phyloP scores from a whole-genome alignment of 192 early-diverging fungal genomes.

The Coemansia umbellata region DNA sequence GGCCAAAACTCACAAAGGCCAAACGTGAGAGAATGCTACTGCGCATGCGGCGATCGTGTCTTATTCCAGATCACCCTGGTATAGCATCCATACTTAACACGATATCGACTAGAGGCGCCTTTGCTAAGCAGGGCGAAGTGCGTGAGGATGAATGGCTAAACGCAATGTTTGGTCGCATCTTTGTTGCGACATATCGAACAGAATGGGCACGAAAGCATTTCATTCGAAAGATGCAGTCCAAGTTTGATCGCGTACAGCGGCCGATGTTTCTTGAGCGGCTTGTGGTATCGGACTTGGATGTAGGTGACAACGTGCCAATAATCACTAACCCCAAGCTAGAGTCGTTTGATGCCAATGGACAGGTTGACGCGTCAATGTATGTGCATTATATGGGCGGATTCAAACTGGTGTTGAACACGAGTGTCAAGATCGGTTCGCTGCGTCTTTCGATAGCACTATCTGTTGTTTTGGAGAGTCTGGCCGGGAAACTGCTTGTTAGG shows the following conservation, averaged over 20 bases:
- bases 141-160: conserved; percentile 77
- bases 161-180: conserved; percentile 75
- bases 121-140: conserved; percentile 26
- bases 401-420: conserved; percentile 68
- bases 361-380: conserved; percentile 68
- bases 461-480: conserved; percentile 67
- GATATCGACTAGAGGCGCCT: conserved; percentile 32
- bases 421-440: conserved; percentile 60
- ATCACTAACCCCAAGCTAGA: conserved; percentile 73
- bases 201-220: conserved; percentile 59
- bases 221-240: conserved; percentile 63
- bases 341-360: conserved; percentile 66
- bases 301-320: conserved; percentile 75
- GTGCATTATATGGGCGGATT: conserved; percentile 79
- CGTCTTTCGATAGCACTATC: conserved; percentile 73
- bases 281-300: conserved; percentile 65
- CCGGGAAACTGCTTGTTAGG: conserved; percentile 69
- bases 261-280: conserved; percentile 79
- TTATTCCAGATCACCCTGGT: conserved; percentile 33
- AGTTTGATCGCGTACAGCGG: conserved; percentile 56
- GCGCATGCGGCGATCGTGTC: conserved; percentile 28
- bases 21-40: conserved; percentile 24
- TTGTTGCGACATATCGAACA: conserved; percentile 66
- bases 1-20: background rate
- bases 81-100: conserved; percentile 31